Evolutionary conservation across 2,329 filamentous ascomycete species (phyloP).

Genomic region (Exophiala spinifera): DNA sequence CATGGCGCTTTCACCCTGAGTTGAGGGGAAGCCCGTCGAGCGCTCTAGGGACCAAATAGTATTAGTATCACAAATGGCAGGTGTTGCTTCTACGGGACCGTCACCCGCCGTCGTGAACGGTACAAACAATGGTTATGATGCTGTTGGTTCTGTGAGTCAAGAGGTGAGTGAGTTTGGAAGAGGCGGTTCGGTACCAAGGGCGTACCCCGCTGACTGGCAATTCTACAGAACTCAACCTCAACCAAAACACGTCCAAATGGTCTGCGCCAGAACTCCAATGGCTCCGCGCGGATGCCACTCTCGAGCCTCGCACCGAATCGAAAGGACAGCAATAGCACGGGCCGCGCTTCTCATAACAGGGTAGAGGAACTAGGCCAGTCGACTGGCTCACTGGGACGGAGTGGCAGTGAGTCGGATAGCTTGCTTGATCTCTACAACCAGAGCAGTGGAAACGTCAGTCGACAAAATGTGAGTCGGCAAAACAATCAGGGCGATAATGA

Average conservation of each 20-base stretch:
- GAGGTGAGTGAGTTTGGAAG: conserved; percentile 20
- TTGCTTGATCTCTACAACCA: conserved; percentile 36
- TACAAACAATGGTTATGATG: conserved; percentile 11
- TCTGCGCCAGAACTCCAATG: conserved; percentile 17
- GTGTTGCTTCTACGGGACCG: conserved; percentile 15
- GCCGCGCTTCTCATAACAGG: conserved; percentile 22
- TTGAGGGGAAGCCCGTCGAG: conserved; percentile 12
- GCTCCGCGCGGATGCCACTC: conserved; percentile 21
- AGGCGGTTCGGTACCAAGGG: conserved; percentile 1
- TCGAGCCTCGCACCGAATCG: conserved; percentile 23
- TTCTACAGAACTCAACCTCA: conserved; percentile 16
- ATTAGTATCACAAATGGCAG: conserved; percentile 15
- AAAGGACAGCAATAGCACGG: conserved; percentile 20
- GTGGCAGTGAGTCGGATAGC: conserved; percentile 40
- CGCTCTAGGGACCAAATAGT: conserved; percentile 4
- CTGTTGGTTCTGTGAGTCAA: conserved; percentile 16
- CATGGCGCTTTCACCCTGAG: conserved; percentile 24
- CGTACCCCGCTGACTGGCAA: conserved; percentile 1
- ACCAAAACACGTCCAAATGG: conserved; percentile 17
- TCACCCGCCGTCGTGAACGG: conserved; percentile 15
- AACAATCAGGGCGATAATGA: conserved; percentile 27
- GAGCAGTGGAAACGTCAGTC: conserved; percentile 27
- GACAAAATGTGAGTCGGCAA: conserved; percentile 22
- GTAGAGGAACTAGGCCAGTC: conserved; percentile 34
- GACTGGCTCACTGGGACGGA: conserved; percentile 33